phyloP scores from a whole-genome alignment of 1,284 basidiomycete species.

The Apiotrichum veenhuisii region DNA sequence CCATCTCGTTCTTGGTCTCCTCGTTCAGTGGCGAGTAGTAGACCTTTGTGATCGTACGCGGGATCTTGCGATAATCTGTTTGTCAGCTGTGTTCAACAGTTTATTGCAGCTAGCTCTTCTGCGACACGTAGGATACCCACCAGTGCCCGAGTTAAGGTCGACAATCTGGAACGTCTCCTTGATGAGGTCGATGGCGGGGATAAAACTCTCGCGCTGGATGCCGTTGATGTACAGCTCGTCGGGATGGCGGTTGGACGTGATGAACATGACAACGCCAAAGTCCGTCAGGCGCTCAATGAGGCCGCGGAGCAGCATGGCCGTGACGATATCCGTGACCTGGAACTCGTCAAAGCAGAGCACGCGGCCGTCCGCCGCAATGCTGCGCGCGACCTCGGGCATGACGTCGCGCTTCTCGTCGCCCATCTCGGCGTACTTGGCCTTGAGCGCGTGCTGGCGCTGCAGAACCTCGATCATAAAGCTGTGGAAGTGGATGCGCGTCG shows the following conservation, averaged over 20 bases:
- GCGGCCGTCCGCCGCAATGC: conserved; percentile 77
- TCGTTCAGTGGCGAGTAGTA: conserved; percentile 77
- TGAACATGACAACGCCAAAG: conserved; percentile 87
- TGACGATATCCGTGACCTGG: conserved; percentile 97
- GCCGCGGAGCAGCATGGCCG: conserved; percentile 94
- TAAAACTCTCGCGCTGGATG: conserved; percentile 92
- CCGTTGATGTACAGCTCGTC: conserved; percentile 98
- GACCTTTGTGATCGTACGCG: conserved; percentile 82
- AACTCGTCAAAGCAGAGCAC: conserved; percentile 98
- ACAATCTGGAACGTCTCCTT: conserved; percentile 81
- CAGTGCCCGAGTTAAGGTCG: conserved; percentile 90
- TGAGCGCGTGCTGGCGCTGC: conserved; percentile 65
- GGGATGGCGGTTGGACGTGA: conserved; percentile 97
- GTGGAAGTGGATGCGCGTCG: conserved; percentile 91
- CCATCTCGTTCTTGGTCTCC: conserved; percentile 60
- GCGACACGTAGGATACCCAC: conserved; percentile 54
- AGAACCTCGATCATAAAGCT: conserved; percentile 99
- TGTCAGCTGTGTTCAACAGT: conserved; percentile 1
- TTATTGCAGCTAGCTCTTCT: no score
- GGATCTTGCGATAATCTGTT: conserved; percentile 85
- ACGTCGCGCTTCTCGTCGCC: conserved; percentile 65
- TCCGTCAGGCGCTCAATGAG: conserved; percentile 79
- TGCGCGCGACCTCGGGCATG: conserved; percentile 80
- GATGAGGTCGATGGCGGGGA: conserved; percentile 91
- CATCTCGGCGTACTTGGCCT: conserved; percentile 56